Conservation (phyloP, 2,329 filamentous ascomycete species). For the Fusarium bactridioides region DNA sequence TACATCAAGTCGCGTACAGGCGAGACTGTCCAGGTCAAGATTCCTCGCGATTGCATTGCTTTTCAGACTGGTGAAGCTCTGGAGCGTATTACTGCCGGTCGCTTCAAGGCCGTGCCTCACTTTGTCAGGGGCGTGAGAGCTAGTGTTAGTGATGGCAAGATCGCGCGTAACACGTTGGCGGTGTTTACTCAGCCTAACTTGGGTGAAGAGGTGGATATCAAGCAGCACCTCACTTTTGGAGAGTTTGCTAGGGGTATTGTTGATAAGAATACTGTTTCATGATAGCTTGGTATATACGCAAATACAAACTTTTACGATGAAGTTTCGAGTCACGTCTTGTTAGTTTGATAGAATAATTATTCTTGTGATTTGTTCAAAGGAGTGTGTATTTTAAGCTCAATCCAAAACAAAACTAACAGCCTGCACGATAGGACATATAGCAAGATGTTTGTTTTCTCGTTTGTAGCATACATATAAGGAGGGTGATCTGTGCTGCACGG, state of each 20-base stretch:
- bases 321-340: neutral
- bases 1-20: conserved; percentile 91
- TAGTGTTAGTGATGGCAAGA: conserved; percentile 57
- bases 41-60: conserved; percentile 88
- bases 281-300: neutral
- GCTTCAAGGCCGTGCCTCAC: conserved; percentile 94
- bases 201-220: conserved; percentile 76
- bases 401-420: neutral
- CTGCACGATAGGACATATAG: neutral
- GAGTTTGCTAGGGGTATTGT: conserved; percentile 74
- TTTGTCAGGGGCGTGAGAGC: conserved; percentile 83
- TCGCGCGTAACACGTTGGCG: conserved; percentile 88
- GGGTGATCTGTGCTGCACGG: neutral
- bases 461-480: neutral
- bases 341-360: too few relatives aligned
- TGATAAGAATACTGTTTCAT: conserved; percentile 64
- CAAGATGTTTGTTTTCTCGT: neutral
- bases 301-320: neutral
- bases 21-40: conserved; percentile 86
- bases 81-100: conserved; percentile 88
- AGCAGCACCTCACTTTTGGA: conserved; percentile 74
- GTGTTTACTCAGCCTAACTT: conserved; percentile 98
- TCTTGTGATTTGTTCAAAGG: neutral
- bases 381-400: neutral
- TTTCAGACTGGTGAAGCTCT: conserved; percentile 96